These are phyloP conservation scores for Emmonsia crescens DNA, from an alignment of 2,329 filamentous ascomycete genomes.

Conservation along the genomic window DNA sequence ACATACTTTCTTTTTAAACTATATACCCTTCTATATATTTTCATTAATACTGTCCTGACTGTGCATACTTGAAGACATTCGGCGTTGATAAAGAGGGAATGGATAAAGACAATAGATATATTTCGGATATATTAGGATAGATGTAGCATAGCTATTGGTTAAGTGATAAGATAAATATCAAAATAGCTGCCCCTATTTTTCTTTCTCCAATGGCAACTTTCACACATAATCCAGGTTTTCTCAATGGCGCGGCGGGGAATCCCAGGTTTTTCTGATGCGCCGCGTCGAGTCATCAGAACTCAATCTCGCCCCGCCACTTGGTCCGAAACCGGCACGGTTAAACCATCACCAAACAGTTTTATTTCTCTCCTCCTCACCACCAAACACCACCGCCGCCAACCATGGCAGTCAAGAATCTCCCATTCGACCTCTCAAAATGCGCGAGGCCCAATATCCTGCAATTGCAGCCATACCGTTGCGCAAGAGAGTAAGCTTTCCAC, in stretches of 20 bases:
- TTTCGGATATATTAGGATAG: not conserved
- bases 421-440: conserved; percentile 64
- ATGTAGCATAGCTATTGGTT: not conserved
- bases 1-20: not conserved
- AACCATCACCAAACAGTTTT: conserved; percentile 8
- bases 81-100: conserved; percentile 3
- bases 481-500: conserved; percentile 55
- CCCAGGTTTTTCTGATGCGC: too few relatives aligned
- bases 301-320: not conserved
- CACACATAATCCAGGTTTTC: not conserved
- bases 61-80: not conserved
- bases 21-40: not conserved
- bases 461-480: conserved; percentile 69
- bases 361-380: conserved; percentile 8
- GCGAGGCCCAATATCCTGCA: conserved; percentile 66
- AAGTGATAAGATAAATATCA: not conserved
- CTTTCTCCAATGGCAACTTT: not conserved
- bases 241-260: too few relatives aligned
- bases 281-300: not conserved
- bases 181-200: not conserved
- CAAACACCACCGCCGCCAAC: conserved; percentile 12
- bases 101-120: not conserved
- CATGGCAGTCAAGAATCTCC: conserved; percentile 34
- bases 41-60: not conserved
- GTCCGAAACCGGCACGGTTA: not conserved